Percentiles rank a stretch among this genome's conserved stretches.
These are phyloP conservation scores for Saccharum spontaneum DNA, from an alignment of 176 grass and related monocot species.

Conservation along the genomic window DNA sequence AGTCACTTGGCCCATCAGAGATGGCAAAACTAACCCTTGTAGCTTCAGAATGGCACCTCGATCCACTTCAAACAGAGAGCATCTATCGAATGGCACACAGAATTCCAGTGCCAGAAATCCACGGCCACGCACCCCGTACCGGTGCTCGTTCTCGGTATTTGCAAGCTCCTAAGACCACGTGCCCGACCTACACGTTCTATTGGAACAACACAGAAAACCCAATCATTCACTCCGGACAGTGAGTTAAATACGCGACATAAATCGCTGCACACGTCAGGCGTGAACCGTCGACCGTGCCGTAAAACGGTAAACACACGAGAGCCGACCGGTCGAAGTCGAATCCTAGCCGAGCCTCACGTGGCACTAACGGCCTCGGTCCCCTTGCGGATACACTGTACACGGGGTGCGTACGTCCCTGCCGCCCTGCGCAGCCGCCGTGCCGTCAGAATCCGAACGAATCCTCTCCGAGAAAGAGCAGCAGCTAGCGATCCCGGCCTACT, in stretches of 20 bases:
- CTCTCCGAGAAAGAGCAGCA: neutral
- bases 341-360: neutral
- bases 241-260: slow-evolving; percentile 40
- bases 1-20: too few species aligned
- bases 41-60: too few species aligned
- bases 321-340: neutral
- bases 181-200: neutral
- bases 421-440: neutral
- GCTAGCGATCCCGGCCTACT: neutral
- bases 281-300: neutral
- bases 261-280: slow-evolving; percentile 46
- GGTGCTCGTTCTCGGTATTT: neutral
- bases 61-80: too few species aligned
- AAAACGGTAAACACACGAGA: neutral
- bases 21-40: too few species aligned
- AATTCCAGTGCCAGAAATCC: neutral
- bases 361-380: neutral
- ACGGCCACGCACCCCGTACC: neutral
- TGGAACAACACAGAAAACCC: neutral
- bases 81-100: neutral
- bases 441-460: neutral
- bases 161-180: neutral
- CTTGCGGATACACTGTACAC: neutral
- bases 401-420: neutral
- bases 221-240: slow-evolving; percentile 38